Evolutionary conservation across 169 alveolate species (phyloP).

Genomic region (Plasmodium inui): DNA sequence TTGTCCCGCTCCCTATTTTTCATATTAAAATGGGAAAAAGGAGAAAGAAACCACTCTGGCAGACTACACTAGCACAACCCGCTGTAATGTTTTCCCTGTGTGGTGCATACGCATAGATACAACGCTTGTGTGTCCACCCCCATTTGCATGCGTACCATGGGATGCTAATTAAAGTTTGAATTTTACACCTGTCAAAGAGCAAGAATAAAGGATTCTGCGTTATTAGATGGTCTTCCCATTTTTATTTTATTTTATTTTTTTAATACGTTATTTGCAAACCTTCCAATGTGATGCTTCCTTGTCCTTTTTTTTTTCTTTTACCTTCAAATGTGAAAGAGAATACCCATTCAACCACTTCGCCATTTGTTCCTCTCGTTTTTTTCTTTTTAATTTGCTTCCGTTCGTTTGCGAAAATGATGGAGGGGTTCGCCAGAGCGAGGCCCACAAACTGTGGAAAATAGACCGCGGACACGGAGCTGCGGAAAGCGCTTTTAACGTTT

Average conservation of each 20-base stretch:
- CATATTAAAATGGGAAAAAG: background rate
- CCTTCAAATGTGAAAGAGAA: background rate
- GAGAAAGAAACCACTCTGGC: background rate
- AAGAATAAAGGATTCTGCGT: background rate
- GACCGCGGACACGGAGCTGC: background rate
- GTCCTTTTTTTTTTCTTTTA: background rate
- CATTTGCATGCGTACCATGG: background rate
- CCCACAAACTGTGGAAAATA: background rate
- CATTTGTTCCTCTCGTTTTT: background rate
- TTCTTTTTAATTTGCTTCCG: background rate
- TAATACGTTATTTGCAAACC: background rate
- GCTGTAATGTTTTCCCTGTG: background rate
- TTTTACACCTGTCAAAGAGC: background rate
- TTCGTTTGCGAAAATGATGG: no score
- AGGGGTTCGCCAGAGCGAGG: background rate
- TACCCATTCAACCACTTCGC: background rate
- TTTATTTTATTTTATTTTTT: background rate
- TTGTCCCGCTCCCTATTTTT: background rate
- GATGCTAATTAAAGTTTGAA: background rate
- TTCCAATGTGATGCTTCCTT: background rate
- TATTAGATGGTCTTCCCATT: background rate
- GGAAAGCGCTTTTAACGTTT: background rate
- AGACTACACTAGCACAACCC: background rate
- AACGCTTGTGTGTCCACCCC: background rate
- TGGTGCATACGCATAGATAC: background rate